These are phyloP conservation scores for Globisporangium abappressorium DNA, from an alignment of 352 stramenopile genomes.

Conservation along the genomic window DNA sequence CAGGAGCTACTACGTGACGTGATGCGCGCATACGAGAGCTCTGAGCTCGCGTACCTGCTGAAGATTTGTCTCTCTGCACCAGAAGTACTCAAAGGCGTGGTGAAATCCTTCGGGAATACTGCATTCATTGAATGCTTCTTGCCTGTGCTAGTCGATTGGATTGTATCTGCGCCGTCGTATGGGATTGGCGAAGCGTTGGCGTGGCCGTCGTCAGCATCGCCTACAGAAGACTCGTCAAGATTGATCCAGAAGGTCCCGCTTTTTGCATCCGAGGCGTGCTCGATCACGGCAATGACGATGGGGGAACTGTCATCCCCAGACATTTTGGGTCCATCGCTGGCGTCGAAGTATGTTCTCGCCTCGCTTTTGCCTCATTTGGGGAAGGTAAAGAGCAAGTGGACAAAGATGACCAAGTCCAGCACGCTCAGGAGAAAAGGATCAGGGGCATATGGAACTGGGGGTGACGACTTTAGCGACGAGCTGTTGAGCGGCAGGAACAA, in stretches of 20 bases:
- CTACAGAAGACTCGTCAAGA: constrained; percentile 14
- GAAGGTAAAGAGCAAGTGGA: constrained; percentile 55
- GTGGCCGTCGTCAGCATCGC: constrained; percentile 4
- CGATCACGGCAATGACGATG: constrained; percentile 41
- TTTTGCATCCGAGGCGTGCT: constrained; percentile 44
- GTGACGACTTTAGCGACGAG: constrained; percentile 6
- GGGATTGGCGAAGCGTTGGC: not conserved
- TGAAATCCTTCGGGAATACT: constrained; percentile 43
- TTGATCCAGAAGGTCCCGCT: constrained; percentile 17
- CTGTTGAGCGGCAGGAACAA: constrained; percentile 27
- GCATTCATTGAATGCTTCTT: constrained; percentile 53
- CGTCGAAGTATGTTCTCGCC: constrained; percentile 61
- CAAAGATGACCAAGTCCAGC: constrained; percentile 40
- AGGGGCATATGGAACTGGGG: constrained; percentile 14
- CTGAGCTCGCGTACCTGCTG: constrained; percentile 31
- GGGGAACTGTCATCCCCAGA: constrained; percentile 50
- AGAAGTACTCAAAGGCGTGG: constrained; percentile 41
- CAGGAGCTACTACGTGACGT: constrained; percentile 43
- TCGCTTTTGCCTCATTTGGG: constrained; percentile 51
- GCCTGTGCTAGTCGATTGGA: constrained; percentile 67
- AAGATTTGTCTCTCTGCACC: constrained; percentile 49
- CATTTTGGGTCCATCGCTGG: constrained; percentile 53
- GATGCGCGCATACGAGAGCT: constrained; percentile 56
- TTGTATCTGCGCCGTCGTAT: constrained; percentile 27
- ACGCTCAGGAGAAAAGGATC: constrained; percentile 35